Evolutionary conservation across 805 yeast species (phyloP), one percentile per base, ranked within the genome.

Genomic region (Metschnikowia vanudenii): DNA sequence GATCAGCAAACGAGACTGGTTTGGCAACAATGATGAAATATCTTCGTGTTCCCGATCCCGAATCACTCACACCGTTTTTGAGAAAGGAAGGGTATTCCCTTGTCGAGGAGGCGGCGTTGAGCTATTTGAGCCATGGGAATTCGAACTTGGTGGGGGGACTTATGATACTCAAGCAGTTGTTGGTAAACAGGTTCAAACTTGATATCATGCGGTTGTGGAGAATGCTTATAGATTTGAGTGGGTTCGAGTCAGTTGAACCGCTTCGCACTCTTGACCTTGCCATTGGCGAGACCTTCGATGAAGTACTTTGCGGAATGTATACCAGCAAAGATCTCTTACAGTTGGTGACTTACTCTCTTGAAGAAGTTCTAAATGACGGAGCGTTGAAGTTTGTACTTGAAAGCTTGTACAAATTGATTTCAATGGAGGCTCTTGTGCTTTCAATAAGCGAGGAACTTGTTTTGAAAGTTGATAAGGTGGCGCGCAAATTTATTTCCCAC

Each of bases 121-220:
- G 24, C 4, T 64, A 46, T 41, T 58, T 61, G 33, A 37, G 45
- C 8, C 36, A 34, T 26, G 43, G 37, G 2, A 30, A 45, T 13
- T 30, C 58, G 1, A 52, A 51, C 16, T 42, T 58, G 3, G 45
- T 67, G 12, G 60, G 61, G 43, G 76, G 69, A 3, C 60, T 72
- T 39, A 56, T 72, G 18, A 37, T 73, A 8, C 19, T 71, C 20
- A 71, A 71, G 43, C 75, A 68, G 47, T 41, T 68, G 30, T 58
- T 72, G 13, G 63, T 69, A 28, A 65, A 60, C 47, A 50, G 63
- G 14, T 45, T 41, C 22, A 34, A 46, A 4, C 32, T 69, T 16
- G 51, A 59, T 11, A 46, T 62, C 29, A 24, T 34, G 1, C 54
- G 47, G 18, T 47, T 67, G 12, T 68, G 71, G 69, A 20, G 37